Evolutionary conservation across 306 rosid genomes (phyloP), one percentile per base, ranked within the genome.

Genomic region (Chamaecrista fasciculata): DNA sequence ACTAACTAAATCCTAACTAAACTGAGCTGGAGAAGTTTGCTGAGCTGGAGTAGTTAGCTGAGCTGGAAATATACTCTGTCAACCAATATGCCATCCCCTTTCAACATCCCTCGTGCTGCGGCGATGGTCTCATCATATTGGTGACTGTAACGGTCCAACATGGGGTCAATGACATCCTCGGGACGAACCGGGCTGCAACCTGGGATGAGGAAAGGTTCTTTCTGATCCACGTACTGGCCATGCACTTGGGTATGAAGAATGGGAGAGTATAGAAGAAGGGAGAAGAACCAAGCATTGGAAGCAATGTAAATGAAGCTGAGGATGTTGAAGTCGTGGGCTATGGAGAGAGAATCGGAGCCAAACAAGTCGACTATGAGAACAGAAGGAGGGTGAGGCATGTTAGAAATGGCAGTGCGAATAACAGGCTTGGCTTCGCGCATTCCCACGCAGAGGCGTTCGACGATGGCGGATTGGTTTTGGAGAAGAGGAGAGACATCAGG

Each of bases 141-240:
- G 67, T 53, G 78, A 42, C 21, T 20, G 7, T 66, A 48, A 16
- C 82, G 53, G 49, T 79, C 69, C 48, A 56, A 11, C 82, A 83
- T 76, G 36, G 74, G 77, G 8, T 57, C 63, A 6, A 57, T 42
- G 6, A 57, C 63, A 36, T 57, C 63, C 8, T 77, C 67, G 1
- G 82, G 4, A 33, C 56, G 52, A 8, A 80, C 9, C 1, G 78
- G 43, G 3, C 18, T 46, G 70, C 82, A 79, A 28, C 84, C 82
- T 0, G 82, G 84, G 16, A 80, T 52, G 24, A 5, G 5, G 11
- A 83, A 28, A 5, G 62, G 44, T 23, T 67, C 72, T 14, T 39
- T 60, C 12, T 31, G 82, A 14, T 79, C 73, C 7, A 79, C 73
- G 23, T 65, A 83, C 53, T 83, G 73, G 7, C 83, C 81, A 11